Evolutionary conservation across 192 early-diverging fungal species (phyloP).

Genomic region (Rhizophagus sp.): DNA sequence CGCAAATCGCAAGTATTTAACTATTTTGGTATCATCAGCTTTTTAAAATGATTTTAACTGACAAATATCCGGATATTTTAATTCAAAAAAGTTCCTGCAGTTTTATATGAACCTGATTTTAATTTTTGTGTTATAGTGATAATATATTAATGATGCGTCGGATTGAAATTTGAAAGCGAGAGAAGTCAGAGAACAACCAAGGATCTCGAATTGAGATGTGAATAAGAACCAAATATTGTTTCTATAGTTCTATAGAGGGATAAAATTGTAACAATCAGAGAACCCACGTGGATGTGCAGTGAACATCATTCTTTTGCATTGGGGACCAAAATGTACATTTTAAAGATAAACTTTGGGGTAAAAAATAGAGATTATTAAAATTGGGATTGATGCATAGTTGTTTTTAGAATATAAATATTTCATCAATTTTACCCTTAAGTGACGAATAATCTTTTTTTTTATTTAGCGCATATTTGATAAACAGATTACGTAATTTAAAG

Average conservation of each 20-base stretch:
- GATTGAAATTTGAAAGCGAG: too few species aligned
- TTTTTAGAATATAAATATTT: background rate
- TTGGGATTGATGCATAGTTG: background rate
- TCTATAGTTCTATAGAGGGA: slow-evolving; percentile 7
- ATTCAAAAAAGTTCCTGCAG: background rate
- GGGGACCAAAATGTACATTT: background rate
- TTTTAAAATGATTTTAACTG: too few species aligned
- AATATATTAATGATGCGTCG: too few species aligned
- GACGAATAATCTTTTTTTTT: background rate
- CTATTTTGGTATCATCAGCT: background rate
- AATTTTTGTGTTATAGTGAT: too few species aligned
- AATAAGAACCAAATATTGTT: too few species aligned
- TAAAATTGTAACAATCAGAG: slow-evolving; percentile 3
- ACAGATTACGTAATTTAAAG: background rate
- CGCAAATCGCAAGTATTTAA: background rate
- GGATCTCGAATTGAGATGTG: too few species aligned
- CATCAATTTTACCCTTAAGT: background rate
- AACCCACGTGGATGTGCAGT: slow-evolving; percentile 7
- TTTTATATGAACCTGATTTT: background rate
- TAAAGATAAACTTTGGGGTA: background rate
- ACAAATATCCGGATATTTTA: background rate
- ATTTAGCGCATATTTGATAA: background rate
- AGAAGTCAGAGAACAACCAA: too few species aligned
- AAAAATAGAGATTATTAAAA: background rate
- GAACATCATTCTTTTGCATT: background rate